Evolutionary conservation across 352 stramenopile species (phyloP).

Genomic region (Phytophthora aleatoria): DNA sequence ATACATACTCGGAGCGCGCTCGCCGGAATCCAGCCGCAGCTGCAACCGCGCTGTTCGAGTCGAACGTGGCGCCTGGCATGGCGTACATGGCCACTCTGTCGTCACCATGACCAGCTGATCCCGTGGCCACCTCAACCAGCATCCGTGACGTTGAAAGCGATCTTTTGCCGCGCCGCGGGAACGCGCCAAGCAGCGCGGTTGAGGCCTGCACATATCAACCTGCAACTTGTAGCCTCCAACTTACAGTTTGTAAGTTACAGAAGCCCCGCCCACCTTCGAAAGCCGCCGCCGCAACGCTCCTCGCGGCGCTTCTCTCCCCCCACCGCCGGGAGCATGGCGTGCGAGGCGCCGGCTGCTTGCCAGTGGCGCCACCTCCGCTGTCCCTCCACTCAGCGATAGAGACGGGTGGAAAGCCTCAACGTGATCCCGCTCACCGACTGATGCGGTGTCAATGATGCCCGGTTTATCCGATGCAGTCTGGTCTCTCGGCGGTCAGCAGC

Average conservation of each 20-base stretch:
- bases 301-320: slow-evolving; percentile 26
- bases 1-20: neutral
- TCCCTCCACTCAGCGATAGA: slow-evolving; percentile 33
- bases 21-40: neutral
- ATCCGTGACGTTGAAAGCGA: slow-evolving; percentile 9
- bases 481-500: slow-evolving; percentile 22
- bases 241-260: neutral
- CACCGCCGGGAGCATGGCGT: slow-evolving; percentile 30
- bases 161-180: slow-evolving; percentile 11
- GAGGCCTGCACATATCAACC: slow-evolving; percentile 1
- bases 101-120: slow-evolving; percentile 16
- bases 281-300: neutral
- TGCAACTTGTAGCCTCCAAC: neutral
- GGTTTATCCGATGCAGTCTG: slow-evolving; percentile 6
- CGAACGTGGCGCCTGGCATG: slow-evolving; percentile 5
- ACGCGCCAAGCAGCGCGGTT: slow-evolving; percentile 1
- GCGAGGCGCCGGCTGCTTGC: slow-evolving; percentile 27
- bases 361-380: slow-evolving; percentile 27
- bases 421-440: slow-evolving; percentile 6
- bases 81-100: slow-evolving; percentile 7
- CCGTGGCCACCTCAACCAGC: neutral
- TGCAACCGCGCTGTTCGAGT: slow-evolving; percentile 6
- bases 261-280: neutral
- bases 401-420: slow-evolving; percentile 28
- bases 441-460: slow-evolving; percentile 8